Conservation (phyloP, 2,329 filamentous ascomycete genomes). For the Paraphaeosphaeria sporulosa region DNA sequence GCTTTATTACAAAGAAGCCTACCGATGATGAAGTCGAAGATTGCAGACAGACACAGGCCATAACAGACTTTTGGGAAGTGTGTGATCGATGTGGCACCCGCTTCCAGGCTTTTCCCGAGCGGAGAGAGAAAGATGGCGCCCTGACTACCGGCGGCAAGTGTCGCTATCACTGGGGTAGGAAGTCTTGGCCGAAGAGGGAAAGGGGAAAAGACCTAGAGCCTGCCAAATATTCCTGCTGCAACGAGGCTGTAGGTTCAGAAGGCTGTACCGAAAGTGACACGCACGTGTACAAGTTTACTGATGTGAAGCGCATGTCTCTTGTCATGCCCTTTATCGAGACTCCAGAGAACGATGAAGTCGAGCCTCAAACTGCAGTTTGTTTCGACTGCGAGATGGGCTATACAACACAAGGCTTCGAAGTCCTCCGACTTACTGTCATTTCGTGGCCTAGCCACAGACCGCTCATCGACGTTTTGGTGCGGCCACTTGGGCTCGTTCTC, state of each 20-base stretch:
- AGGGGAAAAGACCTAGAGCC: constrained; percentile 61
- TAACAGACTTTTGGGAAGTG: constrained; percentile 79
- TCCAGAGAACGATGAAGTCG: constrained; percentile 65
- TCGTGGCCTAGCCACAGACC: constrained; percentile 81
- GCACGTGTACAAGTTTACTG: constrained; percentile 88
- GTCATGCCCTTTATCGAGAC: constrained; percentile 83
- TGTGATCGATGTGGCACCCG: constrained; percentile 87
- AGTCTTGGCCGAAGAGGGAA: constrained; percentile 60
- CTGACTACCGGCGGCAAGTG: constrained; percentile 81
- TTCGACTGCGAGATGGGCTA: constrained; percentile 99
- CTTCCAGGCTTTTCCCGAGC: constrained; percentile 91
- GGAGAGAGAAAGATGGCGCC: constrained; percentile 77
- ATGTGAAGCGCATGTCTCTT: constrained; percentile 77
- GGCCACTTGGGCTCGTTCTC: constrained; percentile 81
- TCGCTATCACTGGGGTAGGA: constrained; percentile 79
- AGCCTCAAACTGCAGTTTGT: constrained; percentile 68
- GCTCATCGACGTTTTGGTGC: constrained; percentile 84
- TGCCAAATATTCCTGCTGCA: constrained; percentile 80
- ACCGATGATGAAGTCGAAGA: constrained; percentile 70
- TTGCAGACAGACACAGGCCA: constrained; percentile 69
- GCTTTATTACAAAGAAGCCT: constrained; percentile 77
- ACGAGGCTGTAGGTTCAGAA: constrained; percentile 74
- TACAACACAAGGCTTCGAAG: constrained; percentile 84
- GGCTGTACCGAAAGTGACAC: constrained; percentile 76
- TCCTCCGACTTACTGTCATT: constrained; percentile 87